Conservation (phyloP, 108 stramenopile species). For the Stephanodiscus triporus region DNA sequence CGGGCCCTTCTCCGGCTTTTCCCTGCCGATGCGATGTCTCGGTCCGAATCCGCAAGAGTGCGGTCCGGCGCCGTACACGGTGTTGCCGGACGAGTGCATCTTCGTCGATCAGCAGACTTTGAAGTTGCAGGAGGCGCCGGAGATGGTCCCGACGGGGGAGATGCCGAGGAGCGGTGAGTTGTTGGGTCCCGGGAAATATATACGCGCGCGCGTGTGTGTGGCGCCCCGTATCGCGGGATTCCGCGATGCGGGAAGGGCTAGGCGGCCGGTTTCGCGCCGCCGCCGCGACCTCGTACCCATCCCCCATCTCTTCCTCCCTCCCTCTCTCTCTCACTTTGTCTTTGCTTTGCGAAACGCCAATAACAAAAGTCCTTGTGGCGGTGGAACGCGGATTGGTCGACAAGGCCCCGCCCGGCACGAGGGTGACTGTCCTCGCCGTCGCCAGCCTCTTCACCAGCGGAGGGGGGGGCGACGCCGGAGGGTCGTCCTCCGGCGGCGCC, state of each 20-base stretch:
- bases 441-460: slow-evolving; percentile 77
- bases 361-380: slow-evolving; percentile 64
- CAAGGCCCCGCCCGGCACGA: slow-evolving; percentile 93
- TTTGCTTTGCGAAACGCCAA: neutral
- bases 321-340: neutral
- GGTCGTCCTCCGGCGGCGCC: slow-evolving; percentile 31
- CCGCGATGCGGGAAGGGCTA: neutral
- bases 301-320: neutral
- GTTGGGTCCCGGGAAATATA: no score
- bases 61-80: slow-evolving; percentile 84
- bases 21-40: slow-evolving; percentile 42
- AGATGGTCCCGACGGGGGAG: slow-evolving; percentile 91
- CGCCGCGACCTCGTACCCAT: no score
- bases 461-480: slow-evolving; percentile 20
- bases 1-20: slow-evolving; percentile 39
- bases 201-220: no score
- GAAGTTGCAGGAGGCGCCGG: slow-evolving; percentile 97
- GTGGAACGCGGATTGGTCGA: slow-evolving; percentile 94
- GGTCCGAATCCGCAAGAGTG: slow-evolving; percentile 70
- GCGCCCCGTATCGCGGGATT: no score
- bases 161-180: slow-evolving; percentile 88
- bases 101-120: slow-evolving; percentile 97
- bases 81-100: slow-evolving; percentile 89
- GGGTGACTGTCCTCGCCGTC: slow-evolving; percentile 92
- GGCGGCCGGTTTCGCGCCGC: no score